A percentile compares a stretch with the other conserved stretches of the same genome.
Evolutionary conservation across 2,329 filamentous ascomycete species (phyloP).

Genomic region (Xylariaceae sp.): DNA sequence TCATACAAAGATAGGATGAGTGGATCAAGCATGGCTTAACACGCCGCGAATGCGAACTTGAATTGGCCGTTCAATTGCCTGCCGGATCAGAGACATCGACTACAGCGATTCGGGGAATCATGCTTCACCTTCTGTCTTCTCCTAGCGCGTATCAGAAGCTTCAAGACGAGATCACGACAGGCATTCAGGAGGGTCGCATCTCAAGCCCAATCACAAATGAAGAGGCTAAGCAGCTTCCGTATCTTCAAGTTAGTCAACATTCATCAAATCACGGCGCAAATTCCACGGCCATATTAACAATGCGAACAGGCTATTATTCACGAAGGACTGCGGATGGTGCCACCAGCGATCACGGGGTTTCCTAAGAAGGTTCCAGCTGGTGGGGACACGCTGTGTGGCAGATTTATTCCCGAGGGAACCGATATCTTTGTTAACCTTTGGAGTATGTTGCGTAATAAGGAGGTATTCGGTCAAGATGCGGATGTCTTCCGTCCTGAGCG

Average conservation of each 20-base stretch:
- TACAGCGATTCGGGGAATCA: constrained; percentile 31
- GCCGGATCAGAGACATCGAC: constrained; percentile 36
- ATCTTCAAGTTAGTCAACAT: constrained; percentile 32
- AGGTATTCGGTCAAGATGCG: constrained; percentile 36
- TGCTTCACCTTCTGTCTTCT: constrained; percentile 31
- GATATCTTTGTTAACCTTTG: constrained; percentile 34
- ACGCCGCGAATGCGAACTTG: constrained; percentile 36
- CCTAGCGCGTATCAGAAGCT: constrained; percentile 31
- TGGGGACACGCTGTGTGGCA: constrained; percentile 34
- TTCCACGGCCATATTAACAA: neutral
- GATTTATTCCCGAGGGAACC: constrained; percentile 36
- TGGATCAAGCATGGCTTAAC: constrained; percentile 37
- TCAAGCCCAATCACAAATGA: constrained; percentile 35
- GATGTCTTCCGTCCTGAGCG: constrained; percentile 37
- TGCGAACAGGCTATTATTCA: constrained; percentile 34
- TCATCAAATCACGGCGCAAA: neutral
- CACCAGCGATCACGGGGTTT: constrained; percentile 32
- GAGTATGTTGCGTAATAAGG: constrained; percentile 33
- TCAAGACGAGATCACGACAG: constrained; percentile 29
- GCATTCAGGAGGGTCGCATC: constrained; percentile 30
- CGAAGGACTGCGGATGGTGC: constrained; percentile 37
- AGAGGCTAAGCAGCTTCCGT: constrained; percentile 35
- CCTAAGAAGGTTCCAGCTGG: constrained; percentile 36
- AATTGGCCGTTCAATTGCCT: constrained; percentile 35
- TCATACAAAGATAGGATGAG: constrained; percentile 29